phyloP scores from a whole-genome alignment of 2,329 filamentous ascomycete species.

The Penicillium rolfsii region DNA sequence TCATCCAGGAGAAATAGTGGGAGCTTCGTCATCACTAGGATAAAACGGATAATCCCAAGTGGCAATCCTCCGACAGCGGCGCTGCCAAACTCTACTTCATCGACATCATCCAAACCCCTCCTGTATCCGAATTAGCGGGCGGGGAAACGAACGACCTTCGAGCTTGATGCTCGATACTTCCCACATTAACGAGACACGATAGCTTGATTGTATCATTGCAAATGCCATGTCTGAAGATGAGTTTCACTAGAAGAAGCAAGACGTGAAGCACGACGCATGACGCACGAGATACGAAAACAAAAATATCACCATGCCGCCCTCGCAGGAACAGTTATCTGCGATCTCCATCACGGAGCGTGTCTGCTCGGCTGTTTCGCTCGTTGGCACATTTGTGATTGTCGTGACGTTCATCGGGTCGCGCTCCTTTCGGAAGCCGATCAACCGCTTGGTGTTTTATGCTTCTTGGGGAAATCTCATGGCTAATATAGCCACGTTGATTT shows the following conservation, averaged over 20 bases:
- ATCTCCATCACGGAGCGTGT: conserved; percentile 68
- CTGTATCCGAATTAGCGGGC: background rate
- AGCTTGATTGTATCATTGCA: background rate
- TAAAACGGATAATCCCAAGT: background rate
- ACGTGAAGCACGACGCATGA: background rate
- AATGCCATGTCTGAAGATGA: background rate
- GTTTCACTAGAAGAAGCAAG: background rate
- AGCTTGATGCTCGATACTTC: conserved; percentile 4
- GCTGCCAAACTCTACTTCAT: background rate
- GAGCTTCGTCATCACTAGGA: background rate
- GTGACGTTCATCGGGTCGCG: conserved; percentile 69
- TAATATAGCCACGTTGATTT: conserved; percentile 76
- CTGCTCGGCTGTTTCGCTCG: conserved; percentile 70
- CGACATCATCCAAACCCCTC: background rate
- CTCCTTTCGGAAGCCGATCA: conserved; percentile 83
- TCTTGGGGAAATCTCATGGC: conserved; percentile 79
- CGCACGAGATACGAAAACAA: conserved; percentile 10
- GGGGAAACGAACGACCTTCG: background rate
- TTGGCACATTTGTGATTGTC: conserved; percentile 73
- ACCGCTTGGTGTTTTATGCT: conserved; percentile 80
- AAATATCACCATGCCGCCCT: conserved; percentile 34
- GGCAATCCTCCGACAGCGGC: background rate
- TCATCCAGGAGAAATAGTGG: background rate
- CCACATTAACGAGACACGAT: background rate
- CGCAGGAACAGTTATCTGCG: conserved; percentile 50